These are phyloP conservation scores for Tephrocybe sp. DNA, from an alignment of 768 basidiomycete species.

Conservation along the genomic window DNA sequence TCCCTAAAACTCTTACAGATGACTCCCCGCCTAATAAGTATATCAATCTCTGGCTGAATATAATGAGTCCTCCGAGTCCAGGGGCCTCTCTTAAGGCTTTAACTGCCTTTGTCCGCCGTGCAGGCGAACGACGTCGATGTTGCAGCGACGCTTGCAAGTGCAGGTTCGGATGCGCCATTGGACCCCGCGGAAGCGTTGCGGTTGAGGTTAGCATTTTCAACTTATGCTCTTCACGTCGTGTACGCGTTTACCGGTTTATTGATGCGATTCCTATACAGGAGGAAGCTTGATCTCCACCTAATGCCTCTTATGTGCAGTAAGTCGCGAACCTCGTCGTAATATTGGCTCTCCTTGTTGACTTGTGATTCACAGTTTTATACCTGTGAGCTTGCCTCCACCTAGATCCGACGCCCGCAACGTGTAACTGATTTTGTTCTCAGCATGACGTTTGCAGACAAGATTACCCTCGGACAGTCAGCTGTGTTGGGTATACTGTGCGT, in stretches of 20 bases:
- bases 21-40: too few species aligned
- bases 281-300: slow-evolving; percentile 73
- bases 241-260: slow-evolving; percentile 2
- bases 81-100: too few species aligned
- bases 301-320: slow-evolving; percentile 83
- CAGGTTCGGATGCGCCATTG: slow-evolving; percentile 43
- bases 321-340: slow-evolving; percentile 26
- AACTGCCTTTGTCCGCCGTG: too few species aligned
- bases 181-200: slow-evolving; percentile 48
- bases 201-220: slow-evolving; percentile 57
- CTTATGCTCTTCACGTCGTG: too few species aligned
- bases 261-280: slow-evolving; percentile 34
- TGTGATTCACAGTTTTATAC: slow-evolving; percentile 73
- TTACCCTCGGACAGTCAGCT: slow-evolving; percentile 69
- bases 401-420: too few species aligned
- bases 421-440: slow-evolving; percentile 37
- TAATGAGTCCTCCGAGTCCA: too few species aligned
- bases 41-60: too few species aligned
- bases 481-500: slow-evolving; percentile 72
- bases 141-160: slow-evolving; percentile 53
- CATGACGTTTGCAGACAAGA: slow-evolving; percentile 81
- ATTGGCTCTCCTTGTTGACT: background rate
- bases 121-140: slow-evolving; percentile 50
- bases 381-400: slow-evolving; percentile 43
- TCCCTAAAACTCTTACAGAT: too few species aligned